Evolutionary conservation across 768 basidiomycete genomes (phyloP).

Genomic region (Lyophyllum semitale): DNA sequence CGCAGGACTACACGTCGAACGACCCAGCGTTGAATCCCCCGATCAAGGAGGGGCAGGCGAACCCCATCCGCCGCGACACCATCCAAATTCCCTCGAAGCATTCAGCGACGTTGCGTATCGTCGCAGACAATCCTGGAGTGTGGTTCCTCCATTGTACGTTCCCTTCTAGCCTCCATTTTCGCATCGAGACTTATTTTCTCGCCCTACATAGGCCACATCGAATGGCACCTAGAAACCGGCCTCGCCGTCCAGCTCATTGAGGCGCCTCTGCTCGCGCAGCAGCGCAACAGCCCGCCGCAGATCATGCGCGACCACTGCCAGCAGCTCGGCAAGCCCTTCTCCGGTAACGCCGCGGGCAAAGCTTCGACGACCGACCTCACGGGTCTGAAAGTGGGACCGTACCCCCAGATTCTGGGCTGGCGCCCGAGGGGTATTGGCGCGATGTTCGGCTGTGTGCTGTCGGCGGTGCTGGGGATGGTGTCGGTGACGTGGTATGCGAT

Average conservation of each 20-base stretch:
- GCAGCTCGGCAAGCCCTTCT: conserved; percentile 52
- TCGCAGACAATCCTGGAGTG: conserved; percentile 91
- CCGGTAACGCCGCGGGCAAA: conserved; percentile 89
- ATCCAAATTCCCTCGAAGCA: conserved; percentile 69
- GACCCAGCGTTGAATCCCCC: conserved; percentile 83
- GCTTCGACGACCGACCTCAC: conserved; percentile 66
- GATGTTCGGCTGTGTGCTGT: conserved; percentile 77
- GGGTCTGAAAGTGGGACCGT: conserved; percentile 71
- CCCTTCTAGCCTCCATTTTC: background rate
- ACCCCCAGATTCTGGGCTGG: conserved; percentile 73
- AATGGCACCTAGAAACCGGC: conserved; percentile 85
- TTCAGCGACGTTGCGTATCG: conserved; percentile 73
- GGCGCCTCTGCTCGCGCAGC: conserved; percentile 73
- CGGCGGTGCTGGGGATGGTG: conserved; percentile 81
- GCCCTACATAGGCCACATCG: conserved; percentile 62
- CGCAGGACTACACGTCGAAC: conserved; percentile 66
- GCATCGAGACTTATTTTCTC: background rate
- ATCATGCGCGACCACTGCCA: conserved; percentile 73
- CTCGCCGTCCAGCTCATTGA: conserved; percentile 85
- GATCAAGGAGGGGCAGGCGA: conserved; percentile 72
- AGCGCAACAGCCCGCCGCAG: conserved; percentile 55
- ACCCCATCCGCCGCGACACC: conserved; percentile 93
- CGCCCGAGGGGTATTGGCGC: conserved; percentile 71
- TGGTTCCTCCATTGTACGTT: conserved; percentile 83
- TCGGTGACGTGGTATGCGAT: conserved; percentile 86